phyloP scores from a whole-genome alignment of 23 red algal species.

The Gracilaria domingensis region DNA sequence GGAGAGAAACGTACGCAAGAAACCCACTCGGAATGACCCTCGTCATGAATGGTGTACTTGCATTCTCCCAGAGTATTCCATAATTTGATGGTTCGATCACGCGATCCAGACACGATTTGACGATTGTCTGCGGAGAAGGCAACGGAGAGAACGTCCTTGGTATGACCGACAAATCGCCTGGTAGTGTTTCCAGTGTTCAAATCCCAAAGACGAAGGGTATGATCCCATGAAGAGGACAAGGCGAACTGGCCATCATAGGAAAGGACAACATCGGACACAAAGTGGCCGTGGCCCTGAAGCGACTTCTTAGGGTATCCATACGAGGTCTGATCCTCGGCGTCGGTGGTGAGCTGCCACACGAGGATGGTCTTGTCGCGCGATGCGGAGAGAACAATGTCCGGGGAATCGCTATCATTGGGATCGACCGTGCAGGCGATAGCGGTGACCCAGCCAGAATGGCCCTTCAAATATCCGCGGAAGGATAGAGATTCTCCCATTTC shows the following conservation, averaged over 20 bases:
- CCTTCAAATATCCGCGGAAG: conserved; percentile 91
- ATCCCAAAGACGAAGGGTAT: conserved; percentile 96
- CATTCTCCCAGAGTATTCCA: conserved; percentile 99
- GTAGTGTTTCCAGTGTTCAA: conserved; percentile 81
- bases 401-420: conserved; percentile 48
- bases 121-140: conserved; percentile 97
- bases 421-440: conserved; percentile 86
- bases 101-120: conserved; percentile 96
- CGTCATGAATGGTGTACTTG: conserved; percentile 95
- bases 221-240: conserved; percentile 98
- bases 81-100: conserved; percentile 99
- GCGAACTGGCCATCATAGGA: conserved; percentile 98
- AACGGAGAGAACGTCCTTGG: conserved; percentile 97
- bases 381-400: conserved; percentile 81
- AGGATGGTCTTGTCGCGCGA: conserved; percentile 98
- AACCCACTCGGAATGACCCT: conserved; percentile 96
- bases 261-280: conserved; percentile 96
- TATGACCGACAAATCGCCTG: conserved; percentile 94
- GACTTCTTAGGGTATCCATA: conserved; percentile 83
- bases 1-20: conserved; percentile 97
- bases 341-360: conserved; percentile 88
- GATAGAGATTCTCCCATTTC: conserved; percentile 86
- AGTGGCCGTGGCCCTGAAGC: conserved; percentile 93
- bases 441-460: conserved; percentile 98
- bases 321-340: conserved; percentile 76